These are phyloP conservation scores for Powellomyces hirtus DNA, from an alignment of 192 early-diverging fungal species.

Conservation along the genomic window DNA sequence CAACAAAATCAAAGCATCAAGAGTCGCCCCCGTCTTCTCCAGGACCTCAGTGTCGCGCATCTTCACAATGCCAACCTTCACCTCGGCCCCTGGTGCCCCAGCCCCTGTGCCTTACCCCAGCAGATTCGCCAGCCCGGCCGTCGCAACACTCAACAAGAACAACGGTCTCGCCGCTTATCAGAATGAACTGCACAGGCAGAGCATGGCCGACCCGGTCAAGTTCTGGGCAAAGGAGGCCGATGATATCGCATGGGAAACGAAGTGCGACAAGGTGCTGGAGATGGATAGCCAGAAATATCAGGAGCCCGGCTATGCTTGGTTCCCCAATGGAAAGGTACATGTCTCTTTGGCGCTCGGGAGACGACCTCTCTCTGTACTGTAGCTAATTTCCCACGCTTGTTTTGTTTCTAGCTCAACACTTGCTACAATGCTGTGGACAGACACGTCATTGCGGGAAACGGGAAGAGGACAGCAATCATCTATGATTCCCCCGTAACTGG, in stretches of 20 bases:
- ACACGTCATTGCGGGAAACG: conserved; percentile 60
- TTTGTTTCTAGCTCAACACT: conserved; percentile 60
- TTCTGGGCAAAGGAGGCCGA: conserved; percentile 53
- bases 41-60: no score
- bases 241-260: conserved; percentile 47
- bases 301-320: conserved; percentile 58
- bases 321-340: conserved; percentile 57
- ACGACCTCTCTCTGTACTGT: neutral
- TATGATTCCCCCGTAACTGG: conserved; percentile 73
- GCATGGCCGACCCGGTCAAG: conserved; percentile 41
- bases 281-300: conserved; percentile 18
- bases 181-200: conserved; percentile 25
- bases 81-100: no score
- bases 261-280: conserved; percentile 38
- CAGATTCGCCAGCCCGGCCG: no score
- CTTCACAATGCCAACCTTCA: no score
- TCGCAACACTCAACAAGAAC: neutral
- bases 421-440: conserved; percentile 81
- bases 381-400: neutral
- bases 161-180: conserved; percentile 18
- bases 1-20: no score
- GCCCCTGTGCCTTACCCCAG: no score
- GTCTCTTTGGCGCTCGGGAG: no score
- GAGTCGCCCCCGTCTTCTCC: no score
- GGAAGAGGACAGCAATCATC: conserved; percentile 64